A percentile compares a stretch with the other conserved stretches of the same genome.
These are phyloP conservation scores for Calocera cornea DNA, from an alignment of 768 basidiomycete genomes.

Conservation along the genomic window DNA sequence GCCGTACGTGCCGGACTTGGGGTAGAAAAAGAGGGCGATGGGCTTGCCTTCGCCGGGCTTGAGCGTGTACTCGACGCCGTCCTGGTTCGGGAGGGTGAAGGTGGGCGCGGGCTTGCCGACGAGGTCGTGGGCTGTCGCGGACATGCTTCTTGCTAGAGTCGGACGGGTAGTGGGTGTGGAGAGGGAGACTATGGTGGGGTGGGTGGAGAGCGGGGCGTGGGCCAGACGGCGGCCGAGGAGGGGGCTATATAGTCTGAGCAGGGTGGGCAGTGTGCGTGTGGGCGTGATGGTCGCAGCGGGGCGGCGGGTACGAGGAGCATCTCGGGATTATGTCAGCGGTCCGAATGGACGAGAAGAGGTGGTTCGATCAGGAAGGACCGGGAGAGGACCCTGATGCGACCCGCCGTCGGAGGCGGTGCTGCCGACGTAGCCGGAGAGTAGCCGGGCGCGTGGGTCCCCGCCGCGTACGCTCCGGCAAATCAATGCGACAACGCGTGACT, in stretches of 20 bases:
- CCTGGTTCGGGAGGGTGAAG: conserved; percentile 49
- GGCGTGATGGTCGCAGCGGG: neutral
- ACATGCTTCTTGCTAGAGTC: neutral
- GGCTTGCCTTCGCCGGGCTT: conserved; percentile 48
- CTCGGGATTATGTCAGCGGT: neutral
- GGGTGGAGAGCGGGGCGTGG: neutral
- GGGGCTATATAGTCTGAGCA: neutral
- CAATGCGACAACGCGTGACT: too few relatives aligned
- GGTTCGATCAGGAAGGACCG: neutral
- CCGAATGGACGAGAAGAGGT: neutral
- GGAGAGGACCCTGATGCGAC: too few relatives aligned
- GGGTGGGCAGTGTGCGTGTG: neutral
- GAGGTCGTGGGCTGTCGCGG: conserved; percentile 21
- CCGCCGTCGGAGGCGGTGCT: too few relatives aligned
- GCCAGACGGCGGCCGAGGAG: neutral
- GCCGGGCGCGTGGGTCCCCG: too few relatives aligned
- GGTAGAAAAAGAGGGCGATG: conserved; percentile 67
- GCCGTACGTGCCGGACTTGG: conserved; percentile 53
- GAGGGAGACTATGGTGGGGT: neutral
- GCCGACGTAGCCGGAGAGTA: too few relatives aligned
- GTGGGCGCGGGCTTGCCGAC: conserved; percentile 53
- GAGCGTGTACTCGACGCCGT: conserved; percentile 47
- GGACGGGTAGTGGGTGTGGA: neutral
- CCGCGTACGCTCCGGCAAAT: too few relatives aligned
- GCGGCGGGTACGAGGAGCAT: neutral